Base-by-base conservation (phyloP, 2,329 filamentous ascomycete species). In the Fusarium coffeatum region DNA sequence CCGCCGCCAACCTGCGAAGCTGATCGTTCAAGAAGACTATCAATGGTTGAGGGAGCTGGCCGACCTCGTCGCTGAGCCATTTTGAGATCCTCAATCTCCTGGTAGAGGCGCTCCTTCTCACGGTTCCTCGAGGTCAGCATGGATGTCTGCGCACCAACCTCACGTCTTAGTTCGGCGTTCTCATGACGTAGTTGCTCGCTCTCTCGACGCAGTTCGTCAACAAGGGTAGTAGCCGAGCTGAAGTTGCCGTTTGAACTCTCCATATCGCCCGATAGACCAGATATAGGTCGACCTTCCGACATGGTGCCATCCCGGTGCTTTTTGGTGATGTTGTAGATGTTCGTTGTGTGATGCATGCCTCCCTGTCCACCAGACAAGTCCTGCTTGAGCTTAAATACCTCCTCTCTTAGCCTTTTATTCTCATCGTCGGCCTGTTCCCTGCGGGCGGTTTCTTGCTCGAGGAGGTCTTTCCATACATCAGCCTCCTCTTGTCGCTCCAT, bases 31-130 rank as follows among this genome's bases (percentile, higher is more conserved):
- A 98, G 88, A 45, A 98, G 92, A 77, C 94, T 97, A 77, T 98
- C 96, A 8, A 95, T 90, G 2, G 93, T 88, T 1, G 88, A 89
- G 0, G 87, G 85, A 2, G 86, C 85, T 6, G 84, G 76, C 72
- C 87, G 92, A 30, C 88, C 89, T 68, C 93, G 90, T 57, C 94
- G 90, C 71, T 94, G 91, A 3, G 92, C 89, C 74, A 98, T 89
- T 81, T 98, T 99, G 67, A 99, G 85, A 66, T 98, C 94, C 80
- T 99, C 96, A 68, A 98, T 98, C 78, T 99, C 95, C 77, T 97
- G 93, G 79, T 98, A 97, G 11, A 99, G 85, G 8, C 94, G 89
- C 78, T 98, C 94, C 77, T 97, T 97, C 78, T 99, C 96, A 27
- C 94, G 92, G 76, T 98, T 98, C 25, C 96, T 88, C 37, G 96